phyloP scores from a whole-genome alignment of 345 rosid genomes.

The Eucalyptus marginata region DNA sequence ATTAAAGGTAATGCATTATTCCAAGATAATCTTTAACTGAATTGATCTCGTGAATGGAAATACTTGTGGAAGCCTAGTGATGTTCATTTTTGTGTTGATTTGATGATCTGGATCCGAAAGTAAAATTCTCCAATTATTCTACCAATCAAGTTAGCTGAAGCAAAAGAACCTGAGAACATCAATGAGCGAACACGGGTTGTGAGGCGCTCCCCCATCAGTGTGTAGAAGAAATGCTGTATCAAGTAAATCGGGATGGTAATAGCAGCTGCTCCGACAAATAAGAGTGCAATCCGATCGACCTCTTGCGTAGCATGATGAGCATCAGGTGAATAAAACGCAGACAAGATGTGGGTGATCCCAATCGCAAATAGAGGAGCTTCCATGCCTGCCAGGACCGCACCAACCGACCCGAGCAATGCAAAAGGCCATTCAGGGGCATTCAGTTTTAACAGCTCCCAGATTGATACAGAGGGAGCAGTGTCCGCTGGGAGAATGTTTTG shows the following conservation, averaged over 20 bases:
- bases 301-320: slow-evolving; percentile 27
- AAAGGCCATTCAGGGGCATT: slow-evolving; percentile 84
- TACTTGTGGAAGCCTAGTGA: background rate
- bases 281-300: slow-evolving; percentile 24
- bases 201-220: slow-evolving; percentile 77
- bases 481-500: background rate
- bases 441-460: slow-evolving; percentile 49
- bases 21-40: background rate
- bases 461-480: slow-evolving; percentile 10
- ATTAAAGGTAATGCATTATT: background rate
- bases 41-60: background rate
- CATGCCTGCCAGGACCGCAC: slow-evolving; percentile 72
- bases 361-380: slow-evolving; percentile 64
- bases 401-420: slow-evolving; percentile 69
- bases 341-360: slow-evolving; percentile 51
- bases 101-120: background rate
- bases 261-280: slow-evolving; percentile 37
- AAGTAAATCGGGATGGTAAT: slow-evolving; percentile 51
- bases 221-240: slow-evolving; percentile 69
- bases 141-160: background rate
- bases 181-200: slow-evolving; percentile 63
- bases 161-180: slow-evolving; percentile 60
- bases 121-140: background rate
- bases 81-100: background rate
- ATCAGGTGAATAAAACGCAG: slow-evolving; percentile 47